Evolutionary conservation across 148 eudicot species (phyloP).

Genomic region (Polygonum aviculare): DNA sequence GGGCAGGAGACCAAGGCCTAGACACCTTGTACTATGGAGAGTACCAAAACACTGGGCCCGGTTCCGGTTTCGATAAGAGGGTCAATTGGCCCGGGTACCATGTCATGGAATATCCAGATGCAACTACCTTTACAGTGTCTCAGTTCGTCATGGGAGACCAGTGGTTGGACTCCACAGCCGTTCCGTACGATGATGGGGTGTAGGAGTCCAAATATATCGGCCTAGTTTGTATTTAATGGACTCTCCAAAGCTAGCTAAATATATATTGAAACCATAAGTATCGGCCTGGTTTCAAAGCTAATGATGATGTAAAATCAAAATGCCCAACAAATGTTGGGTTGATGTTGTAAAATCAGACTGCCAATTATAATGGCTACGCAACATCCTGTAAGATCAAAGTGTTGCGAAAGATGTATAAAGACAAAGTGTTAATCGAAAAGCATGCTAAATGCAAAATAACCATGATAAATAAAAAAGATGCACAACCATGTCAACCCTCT

Average conservation of each 20-base stretch:
- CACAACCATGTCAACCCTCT: no score
- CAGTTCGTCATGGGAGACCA: slow-evolving; percentile 67
- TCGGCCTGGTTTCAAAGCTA: no score
- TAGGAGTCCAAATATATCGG: slow-evolving; percentile 2
- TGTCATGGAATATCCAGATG: slow-evolving; percentile 70
- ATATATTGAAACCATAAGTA: no score
- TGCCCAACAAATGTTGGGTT: no score
- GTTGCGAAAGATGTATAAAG: no score
- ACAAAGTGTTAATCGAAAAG: no score
- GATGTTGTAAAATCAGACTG: no score
- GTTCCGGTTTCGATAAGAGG: slow-evolving; percentile 33
- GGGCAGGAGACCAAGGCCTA: slow-evolving; percentile 34
- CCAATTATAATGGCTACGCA: no score
- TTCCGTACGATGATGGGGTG: slow-evolving; percentile 84
- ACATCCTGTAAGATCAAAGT: no score
- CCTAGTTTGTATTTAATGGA: not conserved
- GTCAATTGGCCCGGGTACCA: slow-evolving; percentile 75
- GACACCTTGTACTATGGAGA: slow-evolving; percentile 80
- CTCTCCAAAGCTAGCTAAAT: not conserved
- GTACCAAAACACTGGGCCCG: slow-evolving; percentile 61
- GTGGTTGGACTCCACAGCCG: slow-evolving; percentile 85
- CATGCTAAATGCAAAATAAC: no score
- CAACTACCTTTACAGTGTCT: slow-evolving; percentile 66
- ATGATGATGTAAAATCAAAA: no score
- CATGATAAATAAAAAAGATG: no score